These are phyloP conservation scores for Gnaphalium uliginosum DNA, from an alignment of 129 eudicot species.

Conservation along the genomic window DNA sequence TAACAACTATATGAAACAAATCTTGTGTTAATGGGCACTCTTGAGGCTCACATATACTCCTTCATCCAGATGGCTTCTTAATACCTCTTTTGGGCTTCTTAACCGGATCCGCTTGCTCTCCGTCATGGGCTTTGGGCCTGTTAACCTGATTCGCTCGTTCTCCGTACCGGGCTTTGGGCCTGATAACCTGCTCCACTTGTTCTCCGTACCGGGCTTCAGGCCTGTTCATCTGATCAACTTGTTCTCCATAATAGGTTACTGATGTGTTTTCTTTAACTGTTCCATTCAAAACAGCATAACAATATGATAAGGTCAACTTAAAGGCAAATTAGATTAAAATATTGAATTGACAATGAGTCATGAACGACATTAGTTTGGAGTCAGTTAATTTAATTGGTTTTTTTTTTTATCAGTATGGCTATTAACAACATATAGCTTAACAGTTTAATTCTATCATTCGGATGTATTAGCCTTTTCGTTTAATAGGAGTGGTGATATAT, in stretches of 20 bases:
- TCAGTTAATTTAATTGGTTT: not conserved
- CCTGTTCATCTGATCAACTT: not conserved
- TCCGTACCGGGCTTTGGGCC: not conserved
- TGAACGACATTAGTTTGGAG: not conserved
- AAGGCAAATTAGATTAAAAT: not conserved
- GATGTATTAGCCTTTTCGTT: not conserved
- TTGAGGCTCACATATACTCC: not conserved
- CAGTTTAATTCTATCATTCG: not conserved
- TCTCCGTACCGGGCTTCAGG: not conserved
- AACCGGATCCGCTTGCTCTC: not conserved
- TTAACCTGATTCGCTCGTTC: not conserved
- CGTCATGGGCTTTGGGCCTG: no score
- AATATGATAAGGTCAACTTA: slow-evolving; percentile 1
- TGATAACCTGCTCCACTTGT: not conserved
- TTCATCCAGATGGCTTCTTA: not conserved
- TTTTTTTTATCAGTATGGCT: not conserved
- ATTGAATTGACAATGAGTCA: not conserved
- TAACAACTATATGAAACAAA: not conserved
- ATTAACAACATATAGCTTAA: not conserved
- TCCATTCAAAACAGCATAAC: not conserved
- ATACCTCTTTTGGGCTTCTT: not conserved
- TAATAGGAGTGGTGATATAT: not conserved
- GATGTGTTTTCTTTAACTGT: slow-evolving; percentile 5
- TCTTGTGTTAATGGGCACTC: not conserved
- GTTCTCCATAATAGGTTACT: not conserved